Percentiles rank a stretch among this genome's conserved stretches.
These are phyloP conservation scores for Otatea glauca DNA, from an alignment of 176 grass and related monocot genomes.

Conservation along the genomic window DNA sequence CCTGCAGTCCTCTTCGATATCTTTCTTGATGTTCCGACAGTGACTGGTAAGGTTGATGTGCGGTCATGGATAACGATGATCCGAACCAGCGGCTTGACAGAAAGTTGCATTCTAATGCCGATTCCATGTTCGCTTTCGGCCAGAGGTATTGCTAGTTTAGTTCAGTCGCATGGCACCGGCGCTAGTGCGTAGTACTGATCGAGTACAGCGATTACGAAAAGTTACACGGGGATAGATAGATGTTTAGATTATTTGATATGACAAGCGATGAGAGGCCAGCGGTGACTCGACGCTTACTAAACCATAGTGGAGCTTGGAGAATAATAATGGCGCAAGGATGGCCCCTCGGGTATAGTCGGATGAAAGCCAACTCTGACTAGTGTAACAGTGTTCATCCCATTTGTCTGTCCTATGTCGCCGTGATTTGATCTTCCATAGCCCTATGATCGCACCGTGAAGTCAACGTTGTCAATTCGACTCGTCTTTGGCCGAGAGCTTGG, in stretches of 20 bases:
- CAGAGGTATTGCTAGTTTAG: no score
- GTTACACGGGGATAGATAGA: background rate
- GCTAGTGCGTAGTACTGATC: background rate
- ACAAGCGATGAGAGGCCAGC: background rate
- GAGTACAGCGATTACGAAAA: background rate
- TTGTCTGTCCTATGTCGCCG: background rate
- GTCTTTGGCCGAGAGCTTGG: background rate
- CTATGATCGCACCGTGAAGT: background rate
- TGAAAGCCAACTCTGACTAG: background rate
- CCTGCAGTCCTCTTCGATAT: background rate
- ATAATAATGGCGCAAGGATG: background rate
- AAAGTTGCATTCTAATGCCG: background rate
- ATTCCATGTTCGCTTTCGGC: no score
- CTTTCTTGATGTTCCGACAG: background rate
- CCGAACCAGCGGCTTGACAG: conserved; percentile 1
- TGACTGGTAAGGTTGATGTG: background rate
- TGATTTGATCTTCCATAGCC: background rate
- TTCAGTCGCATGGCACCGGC: no score
- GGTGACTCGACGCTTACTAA: background rate
- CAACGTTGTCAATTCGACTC: background rate
- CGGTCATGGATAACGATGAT: background rate
- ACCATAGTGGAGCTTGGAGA: background rate
- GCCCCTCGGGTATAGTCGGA: background rate
- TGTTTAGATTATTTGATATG: conserved; percentile 7
- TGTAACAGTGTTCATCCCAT: no score